A percentile compares a stretch with the other conserved stretches of the same genome.
Evolutionary conservation across 345 rosid species (phyloP).

Genomic region (Pseudoturritis turrita): DNA sequence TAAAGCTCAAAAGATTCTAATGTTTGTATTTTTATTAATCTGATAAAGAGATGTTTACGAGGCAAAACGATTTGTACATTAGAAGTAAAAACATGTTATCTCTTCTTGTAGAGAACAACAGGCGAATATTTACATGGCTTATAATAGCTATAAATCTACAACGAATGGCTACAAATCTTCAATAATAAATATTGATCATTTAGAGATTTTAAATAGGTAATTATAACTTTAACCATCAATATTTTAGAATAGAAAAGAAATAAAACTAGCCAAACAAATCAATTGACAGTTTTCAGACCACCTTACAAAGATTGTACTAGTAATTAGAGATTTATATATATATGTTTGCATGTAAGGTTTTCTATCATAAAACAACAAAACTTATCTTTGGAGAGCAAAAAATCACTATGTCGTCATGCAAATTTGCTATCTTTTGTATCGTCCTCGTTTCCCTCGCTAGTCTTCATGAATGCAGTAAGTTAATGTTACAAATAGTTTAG

Average conservation of each 20-base stretch:
- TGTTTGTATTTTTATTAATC: no score
- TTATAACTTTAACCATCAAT: neutral
- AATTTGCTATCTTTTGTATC: neutral
- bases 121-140: neutral
- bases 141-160: neutral
- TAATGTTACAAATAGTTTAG: neutral
- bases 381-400: neutral
- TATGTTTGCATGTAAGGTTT: neutral
- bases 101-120: no score
- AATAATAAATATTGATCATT: no score
- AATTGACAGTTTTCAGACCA: neutral
- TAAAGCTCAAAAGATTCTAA: no score
- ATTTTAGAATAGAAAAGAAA: neutral
- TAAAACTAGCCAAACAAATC: neutral
- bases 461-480: neutral
- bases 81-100: no score
- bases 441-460: neutral
- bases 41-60: no score
- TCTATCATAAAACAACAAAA: neutral
- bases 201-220: no score
- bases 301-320: neutral
- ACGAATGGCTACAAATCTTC: no score
- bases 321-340: neutral
- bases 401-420: neutral
- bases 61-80: no score